These are phyloP conservation scores for Xerocomellus intermedius DNA, from an alignment of 768 basidiomycete genomes.

Conservation along the genomic window DNA sequence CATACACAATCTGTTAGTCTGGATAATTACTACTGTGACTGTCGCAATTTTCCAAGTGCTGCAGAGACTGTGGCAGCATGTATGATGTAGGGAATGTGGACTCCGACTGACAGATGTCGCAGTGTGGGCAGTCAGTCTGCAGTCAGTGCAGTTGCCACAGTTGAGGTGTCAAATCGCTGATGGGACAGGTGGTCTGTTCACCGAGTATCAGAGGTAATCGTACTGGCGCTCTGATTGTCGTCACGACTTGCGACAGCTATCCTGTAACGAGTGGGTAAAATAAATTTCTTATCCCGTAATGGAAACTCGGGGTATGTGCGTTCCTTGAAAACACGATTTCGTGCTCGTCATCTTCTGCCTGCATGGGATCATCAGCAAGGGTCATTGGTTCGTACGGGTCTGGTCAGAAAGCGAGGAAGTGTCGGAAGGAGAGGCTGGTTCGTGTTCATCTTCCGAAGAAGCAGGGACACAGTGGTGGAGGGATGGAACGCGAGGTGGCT, in stretches of 20 bases:
- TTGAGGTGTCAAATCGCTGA: too few species aligned
- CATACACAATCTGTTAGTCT: too few species aligned
- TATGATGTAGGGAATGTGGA: too few species aligned
- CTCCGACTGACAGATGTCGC: too few species aligned
- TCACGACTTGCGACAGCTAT: constrained; percentile 22
- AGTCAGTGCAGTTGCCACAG: too few species aligned
- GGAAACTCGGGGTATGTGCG: constrained; percentile 31
- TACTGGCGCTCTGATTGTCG: constrained; percentile 5
- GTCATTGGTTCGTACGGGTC: constrained; percentile 28
- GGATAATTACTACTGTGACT: too few species aligned
- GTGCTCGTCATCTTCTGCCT: constrained; percentile 13
- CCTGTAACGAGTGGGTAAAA: constrained; percentile 35
- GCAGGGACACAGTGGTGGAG: constrained; percentile 17
- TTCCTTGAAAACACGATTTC: neutral
- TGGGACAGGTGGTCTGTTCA: constrained; percentile 3
- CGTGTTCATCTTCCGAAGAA: constrained; percentile 20
- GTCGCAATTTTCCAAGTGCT: too few species aligned
- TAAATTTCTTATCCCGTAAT: constrained; percentile 45
- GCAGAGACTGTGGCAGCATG: too few species aligned
- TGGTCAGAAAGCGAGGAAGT: constrained; percentile 18
- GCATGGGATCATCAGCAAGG: constrained; percentile 28
- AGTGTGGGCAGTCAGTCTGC: too few species aligned
- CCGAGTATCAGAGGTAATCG: neutral
- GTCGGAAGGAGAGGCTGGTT: constrained; percentile 28
- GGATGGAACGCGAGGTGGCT: constrained; percentile 7